These are phyloP conservation scores for Bauhinia variegata DNA, from an alignment of 306 rosid genomes.

Conservation along the genomic window DNA sequence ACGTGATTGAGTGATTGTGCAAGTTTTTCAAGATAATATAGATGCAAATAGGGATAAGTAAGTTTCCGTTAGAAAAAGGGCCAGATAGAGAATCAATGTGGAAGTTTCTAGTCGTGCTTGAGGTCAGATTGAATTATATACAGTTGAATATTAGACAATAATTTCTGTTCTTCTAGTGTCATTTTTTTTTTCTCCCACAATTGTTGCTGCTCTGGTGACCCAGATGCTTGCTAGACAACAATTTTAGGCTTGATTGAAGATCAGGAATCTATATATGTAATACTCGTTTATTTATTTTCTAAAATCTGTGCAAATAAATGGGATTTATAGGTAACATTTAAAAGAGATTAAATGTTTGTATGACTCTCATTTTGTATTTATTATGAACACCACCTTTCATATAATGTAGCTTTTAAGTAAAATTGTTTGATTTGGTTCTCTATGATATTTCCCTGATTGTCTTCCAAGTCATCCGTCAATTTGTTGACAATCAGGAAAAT, in stretches of 20 bases:
- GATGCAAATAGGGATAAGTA: conserved; percentile 15
- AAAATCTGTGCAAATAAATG: background rate
- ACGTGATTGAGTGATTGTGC: background rate
- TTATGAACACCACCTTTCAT: too few species aligned
- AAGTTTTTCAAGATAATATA: background rate
- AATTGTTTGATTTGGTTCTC: too few species aligned
- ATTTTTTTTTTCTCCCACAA: conserved; percentile 6
- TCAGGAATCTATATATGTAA: conserved; percentile 1
- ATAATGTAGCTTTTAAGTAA: too few species aligned
- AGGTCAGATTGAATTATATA: too few species aligned
- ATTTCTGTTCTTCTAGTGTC: background rate
- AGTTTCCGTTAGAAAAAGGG: conserved; percentile 4
- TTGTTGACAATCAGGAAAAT: too few species aligned
- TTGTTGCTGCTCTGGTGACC: conserved; percentile 1
- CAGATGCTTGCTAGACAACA: conserved; percentile 16
- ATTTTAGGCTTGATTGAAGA: background rate
- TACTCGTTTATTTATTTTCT: conserved; percentile 12
- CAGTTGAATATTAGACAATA: background rate
- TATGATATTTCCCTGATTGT: too few species aligned
- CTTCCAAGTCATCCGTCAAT: too few species aligned
- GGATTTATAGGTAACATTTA: background rate
- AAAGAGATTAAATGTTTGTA: conserved; percentile 7
- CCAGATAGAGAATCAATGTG: background rate
- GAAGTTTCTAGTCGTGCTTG: background rate
- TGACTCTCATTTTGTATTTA: too few species aligned